phyloP scores from a whole-genome alignment of 257 asterid species.

The Euphrasia confusa region DNA sequence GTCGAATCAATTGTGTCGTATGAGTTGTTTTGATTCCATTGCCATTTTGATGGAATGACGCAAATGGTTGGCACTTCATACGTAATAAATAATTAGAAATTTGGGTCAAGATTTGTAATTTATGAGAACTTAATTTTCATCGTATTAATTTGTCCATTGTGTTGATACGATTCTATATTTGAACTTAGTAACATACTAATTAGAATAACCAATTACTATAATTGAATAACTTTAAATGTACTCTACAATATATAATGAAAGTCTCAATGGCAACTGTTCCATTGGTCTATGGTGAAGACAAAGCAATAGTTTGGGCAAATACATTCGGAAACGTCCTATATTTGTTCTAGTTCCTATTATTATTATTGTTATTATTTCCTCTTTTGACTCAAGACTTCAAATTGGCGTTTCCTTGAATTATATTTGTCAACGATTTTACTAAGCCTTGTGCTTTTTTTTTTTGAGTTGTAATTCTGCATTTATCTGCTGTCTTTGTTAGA shows the following conservation, averaged over 20 bases:
- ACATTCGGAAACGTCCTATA: neutral
- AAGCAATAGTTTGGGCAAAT: neutral
- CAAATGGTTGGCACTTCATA: constrained; percentile 17
- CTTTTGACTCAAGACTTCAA: neutral
- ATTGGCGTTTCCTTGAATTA: neutral
- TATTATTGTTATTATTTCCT: no score
- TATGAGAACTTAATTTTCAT: neutral
- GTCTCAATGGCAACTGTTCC: constrained; percentile 2
- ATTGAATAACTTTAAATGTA: constrained; percentile 11
- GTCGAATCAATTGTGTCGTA: neutral
- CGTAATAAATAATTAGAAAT: neutral
- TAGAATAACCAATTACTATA: neutral
- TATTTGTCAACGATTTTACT: neutral
- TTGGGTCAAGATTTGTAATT: constrained; percentile 15
- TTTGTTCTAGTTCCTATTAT: neutral
- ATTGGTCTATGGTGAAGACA: neutral
- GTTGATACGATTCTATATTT: neutral
- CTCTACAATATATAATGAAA: neutral
- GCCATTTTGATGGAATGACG: constrained; percentile 10
- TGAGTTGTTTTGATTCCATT: constrained; percentile 12
- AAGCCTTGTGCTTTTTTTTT: constrained; percentile 1
- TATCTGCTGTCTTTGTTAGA: constrained; percentile 8
- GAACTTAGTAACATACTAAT: neutral
- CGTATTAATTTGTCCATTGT: neutral
- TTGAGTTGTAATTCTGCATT: constrained; percentile 7